Evolutionary conservation across 768 basidiomycete genomes (phyloP).

Genomic region (Collybiopsis luxurians): DNA sequence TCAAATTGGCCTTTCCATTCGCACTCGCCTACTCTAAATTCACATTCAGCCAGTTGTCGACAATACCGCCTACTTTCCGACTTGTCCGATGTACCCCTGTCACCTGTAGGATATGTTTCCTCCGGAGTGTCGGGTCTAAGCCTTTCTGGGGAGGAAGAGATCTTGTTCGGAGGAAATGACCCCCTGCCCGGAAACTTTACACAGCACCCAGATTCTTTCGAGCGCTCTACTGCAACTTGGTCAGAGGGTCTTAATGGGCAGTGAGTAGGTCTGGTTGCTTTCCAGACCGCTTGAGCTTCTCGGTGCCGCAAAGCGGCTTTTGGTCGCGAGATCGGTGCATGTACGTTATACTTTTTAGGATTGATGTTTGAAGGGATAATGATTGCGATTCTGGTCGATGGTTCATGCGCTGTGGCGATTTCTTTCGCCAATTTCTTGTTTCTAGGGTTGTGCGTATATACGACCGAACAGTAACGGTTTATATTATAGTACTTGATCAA

Average conservation of each 20-base stretch:
- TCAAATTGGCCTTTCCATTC: too few species aligned
- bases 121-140: constrained; percentile 3
- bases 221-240: constrained; percentile 38
- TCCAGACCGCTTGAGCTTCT: background rate
- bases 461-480: too few species aligned
- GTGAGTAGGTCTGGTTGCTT: background rate
- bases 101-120: background rate
- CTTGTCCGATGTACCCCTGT: background rate
- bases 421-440: too few species aligned
- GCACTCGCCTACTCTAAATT: too few species aligned
- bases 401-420: too few species aligned
- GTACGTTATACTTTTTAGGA: too few species aligned
- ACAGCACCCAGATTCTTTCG: constrained; percentile 39
- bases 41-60: too few species aligned
- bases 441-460: too few species aligned
- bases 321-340: too few species aligned
- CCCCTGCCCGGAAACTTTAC: background rate
- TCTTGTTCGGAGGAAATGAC: constrained; percentile 1
- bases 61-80: background rate
- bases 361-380: too few species aligned
- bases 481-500: too few species aligned
- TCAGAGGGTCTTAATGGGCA: constrained; percentile 1
- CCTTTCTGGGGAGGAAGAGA: constrained; percentile 4
- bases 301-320: background rate
- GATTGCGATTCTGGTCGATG: too few species aligned